Evolutionary conservation across 2,329 filamentous ascomycete genomes (phyloP).

Genomic region (Curvularia spicifera): DNA sequence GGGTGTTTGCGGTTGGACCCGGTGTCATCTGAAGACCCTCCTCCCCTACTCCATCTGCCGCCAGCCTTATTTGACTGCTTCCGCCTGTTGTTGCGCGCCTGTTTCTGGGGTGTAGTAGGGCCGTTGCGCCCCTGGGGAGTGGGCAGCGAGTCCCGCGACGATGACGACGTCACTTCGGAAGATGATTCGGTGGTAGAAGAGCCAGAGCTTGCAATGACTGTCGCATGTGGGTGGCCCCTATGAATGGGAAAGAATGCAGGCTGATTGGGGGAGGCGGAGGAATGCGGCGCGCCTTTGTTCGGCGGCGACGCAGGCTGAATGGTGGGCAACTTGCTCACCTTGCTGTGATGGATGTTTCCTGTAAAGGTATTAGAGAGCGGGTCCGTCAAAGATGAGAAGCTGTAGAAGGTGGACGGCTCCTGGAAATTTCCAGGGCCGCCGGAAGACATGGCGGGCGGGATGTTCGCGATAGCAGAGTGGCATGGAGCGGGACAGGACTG

Average conservation of each 20-base stretch:
- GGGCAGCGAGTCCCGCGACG: slow-evolving; percentile 40
- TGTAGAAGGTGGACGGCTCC: slow-evolving; percentile 17
- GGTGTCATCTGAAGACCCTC: slow-evolving; percentile 39
- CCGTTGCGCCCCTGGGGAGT: slow-evolving; percentile 31
- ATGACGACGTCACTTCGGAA: slow-evolving; percentile 42
- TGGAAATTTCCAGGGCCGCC: slow-evolving; percentile 24
- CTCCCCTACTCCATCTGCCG: slow-evolving; percentile 41
- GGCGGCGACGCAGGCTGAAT: slow-evolving; percentile 37
- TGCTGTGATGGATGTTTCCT: slow-evolving; percentile 25
- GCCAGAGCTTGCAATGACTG: slow-evolving; percentile 33
- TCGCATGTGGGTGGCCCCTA: slow-evolving; percentile 37
- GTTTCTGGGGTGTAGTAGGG: slow-evolving; percentile 37
- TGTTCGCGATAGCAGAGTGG: slow-evolving; percentile 30
- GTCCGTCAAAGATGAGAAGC: slow-evolving; percentile 18
- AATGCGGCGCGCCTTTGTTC: slow-evolving; percentile 38
- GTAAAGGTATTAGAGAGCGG: slow-evolving; percentile 32
- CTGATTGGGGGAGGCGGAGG: slow-evolving; percentile 21
- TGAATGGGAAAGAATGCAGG: slow-evolving; percentile 19
- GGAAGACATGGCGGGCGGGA: slow-evolving; percentile 27
- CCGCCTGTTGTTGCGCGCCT: slow-evolving; percentile 35
- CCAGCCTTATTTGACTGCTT: slow-evolving; percentile 34
- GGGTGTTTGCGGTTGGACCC: slow-evolving; percentile 33
- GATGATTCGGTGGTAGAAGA: slow-evolving; percentile 33
- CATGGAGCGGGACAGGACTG: slow-evolving; percentile 27
- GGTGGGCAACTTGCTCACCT: slow-evolving; percentile 29